Percentiles rank a stretch among this genome's conserved stretches.
Conservation (phyloP, 2,329 filamentous ascomycete species). For the Clarireedia homoeocarpa region DNA sequence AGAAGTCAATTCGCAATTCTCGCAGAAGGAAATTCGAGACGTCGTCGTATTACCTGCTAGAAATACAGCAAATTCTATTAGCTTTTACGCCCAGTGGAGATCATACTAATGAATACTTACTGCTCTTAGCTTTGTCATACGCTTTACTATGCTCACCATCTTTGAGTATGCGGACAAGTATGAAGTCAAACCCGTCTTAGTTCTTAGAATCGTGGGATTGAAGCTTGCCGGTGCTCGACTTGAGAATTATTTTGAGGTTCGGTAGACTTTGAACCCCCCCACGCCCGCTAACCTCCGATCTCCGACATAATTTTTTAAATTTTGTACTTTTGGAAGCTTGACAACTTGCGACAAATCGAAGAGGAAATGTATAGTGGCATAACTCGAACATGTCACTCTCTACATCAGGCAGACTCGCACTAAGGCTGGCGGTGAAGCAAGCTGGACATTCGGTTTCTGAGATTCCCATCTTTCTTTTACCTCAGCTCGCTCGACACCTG, state of each 20-base stretch:
- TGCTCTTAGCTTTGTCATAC: slow-evolving; percentile 66
- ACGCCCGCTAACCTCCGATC: slow-evolving; percentile 3
- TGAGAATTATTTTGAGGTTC: slow-evolving; percentile 11
- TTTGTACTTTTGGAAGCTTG: not conserved
- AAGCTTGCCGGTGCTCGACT: not conserved
- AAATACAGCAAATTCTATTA: slow-evolving; percentile 14
- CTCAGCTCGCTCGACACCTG: slow-evolving; percentile 24
- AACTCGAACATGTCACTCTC: slow-evolving; percentile 4
- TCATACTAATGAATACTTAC: slow-evolving; percentile 42
- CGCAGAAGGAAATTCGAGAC: slow-evolving; percentile 7
- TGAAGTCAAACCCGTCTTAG: not conserved
- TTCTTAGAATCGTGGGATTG: slow-evolving; percentile 3
- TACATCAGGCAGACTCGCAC: slow-evolving; percentile 3
- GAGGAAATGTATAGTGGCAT: not conserved
- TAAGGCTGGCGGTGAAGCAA: slow-evolving; percentile 11
- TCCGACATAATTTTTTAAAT: slow-evolving; percentile 7
- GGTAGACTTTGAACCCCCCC: not conserved
- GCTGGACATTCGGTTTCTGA: slow-evolving; percentile 25
- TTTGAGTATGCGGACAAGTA: slow-evolving; percentile 18
- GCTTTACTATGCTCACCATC: slow-evolving; percentile 54
- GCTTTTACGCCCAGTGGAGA: not conserved
- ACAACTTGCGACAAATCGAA: not conserved
- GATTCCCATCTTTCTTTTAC: slow-evolving; percentile 43
- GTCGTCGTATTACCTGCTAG: slow-evolving; percentile 36
- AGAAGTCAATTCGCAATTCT: slow-evolving; percentile 17